Base-by-base conservation (phyloP, 148 eudicot species). In the Selenicereus undatus region DNA sequence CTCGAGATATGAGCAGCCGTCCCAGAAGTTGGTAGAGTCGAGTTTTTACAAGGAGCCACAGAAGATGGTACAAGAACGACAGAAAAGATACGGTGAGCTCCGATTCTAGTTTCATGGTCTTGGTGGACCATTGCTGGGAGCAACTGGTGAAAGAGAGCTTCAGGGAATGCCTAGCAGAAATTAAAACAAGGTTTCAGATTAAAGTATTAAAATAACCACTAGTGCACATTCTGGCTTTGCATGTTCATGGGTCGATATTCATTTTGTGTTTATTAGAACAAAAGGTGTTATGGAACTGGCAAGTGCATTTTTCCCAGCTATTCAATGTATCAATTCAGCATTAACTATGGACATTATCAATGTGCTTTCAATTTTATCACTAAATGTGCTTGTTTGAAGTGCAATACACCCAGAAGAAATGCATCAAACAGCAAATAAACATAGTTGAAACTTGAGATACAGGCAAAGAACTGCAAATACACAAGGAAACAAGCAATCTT, bases 61-160 rank as follows among this genome's bases (percentile, higher is more conserved):
- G 98, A 94, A 83, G 98, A 91, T 78, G 99, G 99, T 60, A 97
- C 99, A 75, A 97, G 98, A 81, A 94, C 93, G 42, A 97, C 96
- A 54, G 99, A 91, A 84, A 97, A 94, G 56, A 97, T 86, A 32
- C 92, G 93, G 81, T 97, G 99, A 82, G 98, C 94, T 74, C 89
- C 92, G 77, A 94, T 75, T 84, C 98, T 85, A 64, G 97, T 94
- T 86, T 97, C 98, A 89, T 91, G 92, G 84, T 97, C 98, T 82
- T 87, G 90, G 79, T 91, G 95, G 78, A 92, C 94, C 99, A 94
- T 97, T 70, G 98, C 99, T 73, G 91, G 92, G 60, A 97, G 98
- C 81, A 94, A 85, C 76, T 94, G 98, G 85, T 97, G 98, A 86
- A 94, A 94, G 64, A 97, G 81, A 65, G 98, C 89, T 88, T 97